Conservation (phyloP, 352 stramenopile genomes). For the Globisporangium parvum region DNA sequence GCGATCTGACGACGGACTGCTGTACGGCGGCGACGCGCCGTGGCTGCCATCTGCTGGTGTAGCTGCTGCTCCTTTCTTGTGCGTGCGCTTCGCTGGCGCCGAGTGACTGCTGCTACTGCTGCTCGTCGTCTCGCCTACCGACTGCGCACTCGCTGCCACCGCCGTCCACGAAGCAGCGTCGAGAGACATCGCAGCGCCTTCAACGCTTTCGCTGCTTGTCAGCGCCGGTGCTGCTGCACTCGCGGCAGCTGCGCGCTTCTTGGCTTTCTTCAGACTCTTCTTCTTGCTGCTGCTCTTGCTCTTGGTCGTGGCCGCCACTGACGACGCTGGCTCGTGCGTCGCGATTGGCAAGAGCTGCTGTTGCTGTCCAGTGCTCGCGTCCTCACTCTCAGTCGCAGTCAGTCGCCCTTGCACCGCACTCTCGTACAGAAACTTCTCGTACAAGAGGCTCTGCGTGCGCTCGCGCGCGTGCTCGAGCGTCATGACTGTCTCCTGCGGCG, state of each 20-base stretch:
- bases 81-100: background rate
- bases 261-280: constrained; percentile 30
- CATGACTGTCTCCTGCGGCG: constrained; percentile 36
- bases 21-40: constrained; percentile 11
- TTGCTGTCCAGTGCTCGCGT: constrained; percentile 3
- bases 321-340: background rate
- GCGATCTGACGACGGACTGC: constrained; percentile 8
- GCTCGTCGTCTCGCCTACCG: background rate
- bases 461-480: constrained; percentile 46
- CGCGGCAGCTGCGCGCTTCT: constrained; percentile 20
- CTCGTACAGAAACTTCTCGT: constrained; percentile 87
- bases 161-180: background rate
- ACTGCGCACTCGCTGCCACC: background rate
- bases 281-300: constrained; percentile 19
- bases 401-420: constrained; percentile 44
- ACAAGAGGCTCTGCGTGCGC: constrained; percentile 44
- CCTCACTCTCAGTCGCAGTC: constrained; percentile 8
- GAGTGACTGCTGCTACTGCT: background rate
- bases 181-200: background rate
- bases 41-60: constrained; percentile 3
- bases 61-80: background rate
- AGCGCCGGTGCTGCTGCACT: background rate
- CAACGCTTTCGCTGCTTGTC: background rate
- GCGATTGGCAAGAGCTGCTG: background rate
- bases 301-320: constrained; percentile 4